Evolutionary conservation across 495 filamentous ascomycete species (phyloP), one percentile per base, ranked within the genome.

Genomic region (Penicillium alfredii): DNA sequence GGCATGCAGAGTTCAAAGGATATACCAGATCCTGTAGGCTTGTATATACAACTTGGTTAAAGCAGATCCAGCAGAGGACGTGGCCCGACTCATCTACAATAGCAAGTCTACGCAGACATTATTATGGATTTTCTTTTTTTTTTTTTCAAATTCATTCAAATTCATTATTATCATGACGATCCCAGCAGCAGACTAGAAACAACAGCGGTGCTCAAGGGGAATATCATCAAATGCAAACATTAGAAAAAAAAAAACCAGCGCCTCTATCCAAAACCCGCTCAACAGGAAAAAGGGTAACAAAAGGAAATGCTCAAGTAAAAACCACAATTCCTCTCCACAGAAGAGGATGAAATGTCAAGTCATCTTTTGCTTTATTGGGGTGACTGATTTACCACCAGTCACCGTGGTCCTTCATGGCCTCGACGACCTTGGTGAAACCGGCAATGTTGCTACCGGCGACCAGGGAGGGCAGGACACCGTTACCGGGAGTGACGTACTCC

Each of bases 371-470:
- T 35, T 43, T 42, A 34, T 20, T 37, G 18, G 23, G 28, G 29
- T 16, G 35, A 53, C 31, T 51, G 40, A 48, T 61, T 61, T 56
- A 73, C 88, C 88, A 98, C 90, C 89, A 98, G 69, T 97, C 90
- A 55, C 92, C 92, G 61, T 95, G 90, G 58, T 92, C 88, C 56
- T 83, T 74, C 89, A 96, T 97, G 53, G 92, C 90, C 48, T 77
- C 77, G 25, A 82, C 92, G 30, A 96, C 92, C 80, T 97, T 98
- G 59, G 80, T 82, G 69, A 96, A 98, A 31, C 92, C 92, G 35
- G 92, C 92, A 68, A 98, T 93, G 70, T 98, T 98, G 70, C 77
- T 81, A 51, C 92, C 92, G 46, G 86, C 87, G 15, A 96, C 88
- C 51, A 98, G 68, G 42, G 79, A 86, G 44, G 92, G 92, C 48